Base-by-base conservation (phyloP, 768 basidiomycete species). In the Amanita phalloides region DNA sequence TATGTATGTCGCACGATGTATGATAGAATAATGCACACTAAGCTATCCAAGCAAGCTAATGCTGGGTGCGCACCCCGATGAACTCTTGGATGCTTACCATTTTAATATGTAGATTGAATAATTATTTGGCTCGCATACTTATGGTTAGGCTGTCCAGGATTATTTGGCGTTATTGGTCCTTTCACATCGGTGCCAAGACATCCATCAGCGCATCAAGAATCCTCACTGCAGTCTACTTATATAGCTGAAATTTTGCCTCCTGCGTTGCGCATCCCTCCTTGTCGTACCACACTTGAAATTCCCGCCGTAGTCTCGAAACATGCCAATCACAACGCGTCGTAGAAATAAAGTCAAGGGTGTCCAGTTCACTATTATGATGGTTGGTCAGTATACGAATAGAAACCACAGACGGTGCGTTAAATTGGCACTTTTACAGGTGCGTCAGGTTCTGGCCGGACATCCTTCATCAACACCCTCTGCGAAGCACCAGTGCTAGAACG, bases 401-500 rank as follows among this genome's bases (percentile, higher is more conserved):
- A 11, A 20, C 6, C 17, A 44, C 23, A 11, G 2, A 47, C 20
- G n/a, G 4, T 9, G 28, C 50, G 25, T 42, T 44, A 6, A 20
- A 26, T 32, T 39, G 45, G 39, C 49, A 50, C 35, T 48, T 55
- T 45, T 46, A 36, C 58, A 93, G 90, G 90, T 64, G 84, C 85
- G 54, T 90, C 89, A 60, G 90, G 90, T 38, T 89, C 87, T 47
- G 87, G 87, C 23, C 78, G 89, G 49, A 92, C 90, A 39, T 92
- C 90, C 36, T 92, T 94, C 60, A 86, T 94, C 62, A 94, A 94
- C 71, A 93, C 90, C 38, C 81, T 94, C 41, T 89, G 87, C 68
- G 90, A 92, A 66, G 76, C 81, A 4, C 79, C 84, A 56, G 82
- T 91, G 23, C 71, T 91, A 49, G 57, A 69, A 3, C 88, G 90